These are phyloP conservation scores for Phallus indusiatus DNA, from an alignment of 768 basidiomycete genomes.

Conservation along the genomic window DNA sequence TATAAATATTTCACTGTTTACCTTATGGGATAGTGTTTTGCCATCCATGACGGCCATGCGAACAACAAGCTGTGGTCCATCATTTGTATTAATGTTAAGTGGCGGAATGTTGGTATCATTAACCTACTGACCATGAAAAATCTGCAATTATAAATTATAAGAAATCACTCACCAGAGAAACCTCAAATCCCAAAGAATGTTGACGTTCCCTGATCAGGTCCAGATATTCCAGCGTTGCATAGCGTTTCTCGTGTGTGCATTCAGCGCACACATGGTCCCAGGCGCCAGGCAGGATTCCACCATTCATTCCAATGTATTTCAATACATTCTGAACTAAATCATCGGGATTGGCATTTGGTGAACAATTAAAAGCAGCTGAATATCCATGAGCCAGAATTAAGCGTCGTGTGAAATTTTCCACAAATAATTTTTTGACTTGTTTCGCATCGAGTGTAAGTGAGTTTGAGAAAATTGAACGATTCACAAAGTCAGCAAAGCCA, in stretches of 20 bases:
- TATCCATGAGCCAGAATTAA: constrained; percentile 16
- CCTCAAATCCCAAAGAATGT: neutral
- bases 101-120: neutral
- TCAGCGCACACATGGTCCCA: constrained; percentile 14
- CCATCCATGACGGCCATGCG: constrained; percentile 28
- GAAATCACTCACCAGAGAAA: neutral
- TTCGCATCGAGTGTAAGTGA: constrained; percentile 12
- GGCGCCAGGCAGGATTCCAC: constrained; percentile 11
- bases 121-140: neutral
- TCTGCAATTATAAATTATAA: no score
- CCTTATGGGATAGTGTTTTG: constrained; percentile 19
- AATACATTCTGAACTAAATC: constrained; percentile 10
- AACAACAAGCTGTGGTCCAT: constrained; percentile 11
- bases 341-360: constrained; percentile 13
- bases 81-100: neutral
- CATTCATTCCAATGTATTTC: constrained; percentile 12
- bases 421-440: constrained; percentile 20
- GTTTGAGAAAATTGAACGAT: constrained; percentile 5
- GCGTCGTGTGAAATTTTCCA: constrained; percentile 19
- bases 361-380: constrained; percentile 6
- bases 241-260: constrained; percentile 20
- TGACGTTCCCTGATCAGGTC: constrained; percentile 2
- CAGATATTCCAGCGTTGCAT: constrained; percentile 9
- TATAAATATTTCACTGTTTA: constrained; percentile 8
- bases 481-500: constrained; percentile 21